These are phyloP conservation scores for Fusarium setosum DNA, from an alignment of 2,329 filamentous ascomycete genomes.

Conservation along the genomic window DNA sequence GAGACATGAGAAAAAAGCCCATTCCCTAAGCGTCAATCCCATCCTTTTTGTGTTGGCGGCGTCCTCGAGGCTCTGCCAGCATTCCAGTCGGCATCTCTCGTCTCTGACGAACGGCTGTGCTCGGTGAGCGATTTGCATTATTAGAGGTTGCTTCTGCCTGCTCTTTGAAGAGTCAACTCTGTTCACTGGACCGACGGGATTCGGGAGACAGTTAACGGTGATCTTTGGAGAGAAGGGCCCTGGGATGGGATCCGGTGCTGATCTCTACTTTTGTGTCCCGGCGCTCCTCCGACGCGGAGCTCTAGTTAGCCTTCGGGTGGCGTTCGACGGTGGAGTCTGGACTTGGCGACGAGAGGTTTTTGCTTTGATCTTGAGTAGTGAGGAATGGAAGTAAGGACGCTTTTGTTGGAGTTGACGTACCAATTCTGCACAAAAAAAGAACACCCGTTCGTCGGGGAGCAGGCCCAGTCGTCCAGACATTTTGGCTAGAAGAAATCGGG, in stretches of 20 bases:
- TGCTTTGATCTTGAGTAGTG: neutral
- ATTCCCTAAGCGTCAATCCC: conserved; percentile 1
- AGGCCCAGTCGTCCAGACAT: too few relatives aligned
- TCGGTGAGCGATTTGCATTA: neutral
- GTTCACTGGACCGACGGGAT: too few relatives aligned
- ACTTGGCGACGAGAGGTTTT: neutral
- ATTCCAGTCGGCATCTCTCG: neutral
- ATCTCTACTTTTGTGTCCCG: neutral
- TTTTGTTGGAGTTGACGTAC: neutral
- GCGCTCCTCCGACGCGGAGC: neutral
- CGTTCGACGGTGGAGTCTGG: neutral
- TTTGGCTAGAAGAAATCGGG: too few relatives aligned
- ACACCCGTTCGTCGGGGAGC: too few relatives aligned
- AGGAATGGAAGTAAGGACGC: neutral
- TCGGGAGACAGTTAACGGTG: too few relatives aligned
- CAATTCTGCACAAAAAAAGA: neutral
- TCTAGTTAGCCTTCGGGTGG: neutral
- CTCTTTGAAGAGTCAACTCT: too few relatives aligned
- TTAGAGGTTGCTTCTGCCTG: too few relatives aligned
- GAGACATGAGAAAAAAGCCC: neutral
- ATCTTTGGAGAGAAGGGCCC: too few relatives aligned
- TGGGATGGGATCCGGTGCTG: too few relatives aligned
- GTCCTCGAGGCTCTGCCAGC: neutral
- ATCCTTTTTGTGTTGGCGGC: neutral
- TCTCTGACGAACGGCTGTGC: neutral